Percentiles rank a stretch among this genome's conserved stretches.
Evolutionary conservation across 495 filamentous ascomycete species (phyloP).

Genomic region (Sordaria brevicollis): DNA sequence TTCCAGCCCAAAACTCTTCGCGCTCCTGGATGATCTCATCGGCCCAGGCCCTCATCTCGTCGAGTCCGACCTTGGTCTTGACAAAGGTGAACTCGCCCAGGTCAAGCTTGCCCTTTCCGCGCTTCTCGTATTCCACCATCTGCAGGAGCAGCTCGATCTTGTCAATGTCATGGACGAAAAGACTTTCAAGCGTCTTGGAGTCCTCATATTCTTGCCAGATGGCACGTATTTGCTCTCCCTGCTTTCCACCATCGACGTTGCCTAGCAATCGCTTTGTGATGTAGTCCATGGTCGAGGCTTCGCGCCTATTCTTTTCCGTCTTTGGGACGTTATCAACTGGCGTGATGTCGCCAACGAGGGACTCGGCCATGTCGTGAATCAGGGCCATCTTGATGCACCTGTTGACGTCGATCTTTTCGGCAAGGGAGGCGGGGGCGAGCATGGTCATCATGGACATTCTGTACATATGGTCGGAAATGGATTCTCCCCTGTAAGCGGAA

Average conservation of each 20-base stretch:
- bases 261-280: slow-evolving; percentile 62
- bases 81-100: slow-evolving; percentile 78
- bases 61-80: slow-evolving; percentile 55
- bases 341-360: slow-evolving; percentile 91
- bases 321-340: slow-evolving; percentile 65
- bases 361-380: slow-evolving; percentile 95
- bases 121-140: slow-evolving; percentile 93
- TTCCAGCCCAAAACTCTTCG: slow-evolving; percentile 55
- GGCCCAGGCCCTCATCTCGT: slow-evolving; percentile 73
- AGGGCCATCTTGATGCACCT: slow-evolving; percentile 90
- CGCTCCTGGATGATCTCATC: slow-evolving; percentile 67
- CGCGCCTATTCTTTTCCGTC: slow-evolving; percentile 75
- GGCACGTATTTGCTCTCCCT: slow-evolving; percentile 56
- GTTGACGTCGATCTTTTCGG: slow-evolving; percentile 57
- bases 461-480: slow-evolving; percentile 98
- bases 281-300: slow-evolving; percentile 83
- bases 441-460: slow-evolving; percentile 96
- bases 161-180: slow-evolving; percentile 93
- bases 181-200: slow-evolving; percentile 65
- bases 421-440: slow-evolving; percentile 72
- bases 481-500: slow-evolving; percentile 46
- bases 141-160: slow-evolving; percentile 91
- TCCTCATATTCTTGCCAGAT: slow-evolving; percentile 95
- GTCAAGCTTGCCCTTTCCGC: slow-evolving; percentile 51
- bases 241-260: slow-evolving; percentile 55